Evolutionary conservation across 176 grass and related monocot genomes (phyloP), one percentile per base, ranked within the genome.

Genomic region (Phragmites australis): DNA sequence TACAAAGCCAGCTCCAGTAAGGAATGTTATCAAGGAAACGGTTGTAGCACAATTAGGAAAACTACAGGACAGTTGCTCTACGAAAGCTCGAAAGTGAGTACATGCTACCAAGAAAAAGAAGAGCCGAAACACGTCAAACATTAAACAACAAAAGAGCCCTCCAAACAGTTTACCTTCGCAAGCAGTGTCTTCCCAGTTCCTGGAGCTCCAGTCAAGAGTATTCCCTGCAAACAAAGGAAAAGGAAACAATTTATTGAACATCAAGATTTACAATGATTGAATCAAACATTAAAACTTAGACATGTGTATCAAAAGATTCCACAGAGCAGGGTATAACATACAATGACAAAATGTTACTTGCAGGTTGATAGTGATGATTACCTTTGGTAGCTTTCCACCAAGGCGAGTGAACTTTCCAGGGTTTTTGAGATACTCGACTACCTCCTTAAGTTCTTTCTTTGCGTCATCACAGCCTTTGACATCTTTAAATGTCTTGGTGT

Each of bases 401-500:
- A 99, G 90, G 27, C 97, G 88, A 72, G 97, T 99, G 78, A 99
- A 99, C 83, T 99, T 99, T 76, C 84, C 51, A 81, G 97, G 97
- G 83, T 96, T 99, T 51, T 79, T 99, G 13, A 99, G 90, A 87
- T 99, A 99, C 82, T 99, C 97, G 47, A 99, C 97, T 63, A 99
- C 90, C 68, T 99, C 97, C 75, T 96, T 88, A 40, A 99, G 97
- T 85, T 99, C 97, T 87, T 93, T 86, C 90, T 99, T 99, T 69
- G 97, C 97, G 80, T 99, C 97, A 83, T 99, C 97, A 78, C 97
- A 99, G 44, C 97, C 97, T 83, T 96, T 99, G 75, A 99, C 97
- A 79, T 99, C 93, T 84, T 96, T 99, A 83, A 99, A 99, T 78
- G 97, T 99, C 82, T 99, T 99, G 37, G 88, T 88, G 85, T 96